Base-by-base conservation (phyloP, 345 rosid species). In the Boechera divaricarpa region DNA sequence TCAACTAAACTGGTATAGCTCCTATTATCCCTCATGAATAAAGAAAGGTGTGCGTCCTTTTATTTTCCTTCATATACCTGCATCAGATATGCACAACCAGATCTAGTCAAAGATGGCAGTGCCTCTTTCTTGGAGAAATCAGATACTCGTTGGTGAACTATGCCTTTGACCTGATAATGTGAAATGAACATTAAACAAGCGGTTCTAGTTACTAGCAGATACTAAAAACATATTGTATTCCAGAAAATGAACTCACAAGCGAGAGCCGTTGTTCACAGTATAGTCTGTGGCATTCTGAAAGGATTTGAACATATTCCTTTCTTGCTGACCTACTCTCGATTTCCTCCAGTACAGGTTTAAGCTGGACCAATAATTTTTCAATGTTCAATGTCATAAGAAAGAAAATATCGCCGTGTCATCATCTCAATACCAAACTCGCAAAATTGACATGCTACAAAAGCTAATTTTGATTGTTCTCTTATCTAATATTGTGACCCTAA, bases 221-320 rank as follows among this genome's bases (percentile, higher is more conserved):
- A 70, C 62, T 41, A 70, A 74, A 48, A 69, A 16, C 32, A 39
- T 31, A 49, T 7, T 68, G 41, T 45, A 70, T 38, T 63, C 58
- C 33, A 69, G 54, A 66, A 28, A 58, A 71, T 65, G 53, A 78
- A 65, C 92, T 82, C 80, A 92, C 99, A 84, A 95, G 83, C 35
- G 90, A 88, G 85, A 95, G 98, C 18, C 96, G 80, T 63, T 92
- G 97, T 82, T 92, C 99, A 83, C 99, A 95, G 76, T 92, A 95
- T 82, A 90, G 67, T 81, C 85, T 89, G 83, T 95, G 99, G 84
- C 98, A 95, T 80, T 92, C 98, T 35, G 89, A 81, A 81, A 95
- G 94, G 63, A 95, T 79, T 81, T 88, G 92, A 76, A 73, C 83
- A 79, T 92, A 90, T 77, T 92, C 97, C 79, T 92, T 95, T 84